Percentiles rank a stretch among this genome's conserved stretches.
phyloP scores from a whole-genome alignment of 768 basidiomycete genomes.

The Vararia minispora region DNA sequence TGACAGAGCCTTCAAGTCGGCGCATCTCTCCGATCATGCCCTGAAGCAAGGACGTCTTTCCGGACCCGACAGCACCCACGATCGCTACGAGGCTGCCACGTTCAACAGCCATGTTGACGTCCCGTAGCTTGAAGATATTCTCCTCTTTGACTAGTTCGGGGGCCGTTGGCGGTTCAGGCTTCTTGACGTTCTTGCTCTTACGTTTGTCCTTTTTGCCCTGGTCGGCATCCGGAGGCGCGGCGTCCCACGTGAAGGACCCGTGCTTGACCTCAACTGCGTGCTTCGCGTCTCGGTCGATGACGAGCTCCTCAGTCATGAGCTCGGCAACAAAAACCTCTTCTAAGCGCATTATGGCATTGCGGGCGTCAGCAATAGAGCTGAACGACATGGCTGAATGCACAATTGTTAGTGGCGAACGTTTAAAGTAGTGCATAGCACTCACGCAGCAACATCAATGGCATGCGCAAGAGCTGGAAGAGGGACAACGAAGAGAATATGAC shows the following conservation, averaged over 20 bases:
- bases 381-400: slow-evolving; percentile 47
- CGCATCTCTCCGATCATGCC: slow-evolving; percentile 81
- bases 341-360: slow-evolving; percentile 69
- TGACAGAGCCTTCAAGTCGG: slow-evolving; percentile 48
- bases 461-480: slow-evolving; percentile 70
- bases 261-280: slow-evolving; percentile 55
- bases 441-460: slow-evolving; percentile 71
- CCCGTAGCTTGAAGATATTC: slow-evolving; percentile 49
- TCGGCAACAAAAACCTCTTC: slow-evolving; percentile 81
- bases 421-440: slow-evolving; percentile 9
- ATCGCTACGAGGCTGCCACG: slow-evolving; percentile 74
- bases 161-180: slow-evolving; percentile 13
- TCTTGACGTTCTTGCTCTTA: slow-evolving; percentile 7
- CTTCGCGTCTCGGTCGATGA: slow-evolving; percentile 42
- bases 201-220: slow-evolving; percentile 15
- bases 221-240: slow-evolving; percentile 43
- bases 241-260: slow-evolving; percentile 84
- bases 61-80: slow-evolving; percentile 66
- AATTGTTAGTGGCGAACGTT: slow-evolving; percentile 3
- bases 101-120: slow-evolving; percentile 59
- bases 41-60: slow-evolving; percentile 62
- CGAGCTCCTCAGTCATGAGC: slow-evolving; percentile 44
- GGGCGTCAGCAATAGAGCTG: slow-evolving; percentile 74
- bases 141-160: slow-evolving; percentile 25
- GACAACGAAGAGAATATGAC: slow-evolving; percentile 78